Percentiles rank a stretch among this genome's conserved stretches.
These are phyloP conservation scores for Wakefieldia striispora DNA, from an alignment of 768 basidiomycete species.

Conservation along the genomic window DNA sequence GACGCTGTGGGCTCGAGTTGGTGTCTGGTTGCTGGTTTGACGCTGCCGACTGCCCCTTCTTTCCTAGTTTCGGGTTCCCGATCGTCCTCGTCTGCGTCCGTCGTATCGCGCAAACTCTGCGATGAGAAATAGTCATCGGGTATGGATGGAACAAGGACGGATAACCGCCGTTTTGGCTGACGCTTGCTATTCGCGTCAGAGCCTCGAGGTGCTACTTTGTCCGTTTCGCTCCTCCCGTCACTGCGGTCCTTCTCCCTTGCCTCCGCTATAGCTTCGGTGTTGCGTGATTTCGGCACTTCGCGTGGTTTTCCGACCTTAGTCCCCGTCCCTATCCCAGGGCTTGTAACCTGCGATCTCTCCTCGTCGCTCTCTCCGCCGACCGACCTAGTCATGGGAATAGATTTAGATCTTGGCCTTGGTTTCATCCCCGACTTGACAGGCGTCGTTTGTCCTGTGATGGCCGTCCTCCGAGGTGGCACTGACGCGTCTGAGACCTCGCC, in stretches of 20 bases:
- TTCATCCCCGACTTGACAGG: conserved; percentile 30
- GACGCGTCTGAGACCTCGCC: conserved; percentile 4
- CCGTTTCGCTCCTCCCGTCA: not conserved
- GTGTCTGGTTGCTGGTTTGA: too few relatives aligned
- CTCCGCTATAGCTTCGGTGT: not conserved
- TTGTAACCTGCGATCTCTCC: not conserved
- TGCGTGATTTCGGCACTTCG: not conserved
- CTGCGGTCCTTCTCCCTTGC: not conserved
- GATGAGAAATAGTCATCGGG: conserved; percentile 27
- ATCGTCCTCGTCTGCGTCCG: not conserved
- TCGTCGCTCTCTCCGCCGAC: conserved; percentile 1
- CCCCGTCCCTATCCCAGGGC: not conserved
- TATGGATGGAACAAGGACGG: conserved; percentile 29
- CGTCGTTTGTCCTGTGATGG: conserved; percentile 5
- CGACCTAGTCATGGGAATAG: conserved; percentile 3
- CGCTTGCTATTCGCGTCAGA: conserved; percentile 1
- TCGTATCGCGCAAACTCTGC: not conserved
- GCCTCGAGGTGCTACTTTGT: not conserved
- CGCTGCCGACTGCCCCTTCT: too few relatives aligned
- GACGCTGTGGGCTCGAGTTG: too few relatives aligned
- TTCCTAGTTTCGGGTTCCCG: not conserved
- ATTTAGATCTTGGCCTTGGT: conserved; percentile 17
- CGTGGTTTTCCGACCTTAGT: not conserved
- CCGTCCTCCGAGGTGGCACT: conserved; percentile 9
- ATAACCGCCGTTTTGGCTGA: conserved; percentile 22